phyloP scores from a whole-genome alignment of 116 monocot species.

The Iris pallida region DNA sequence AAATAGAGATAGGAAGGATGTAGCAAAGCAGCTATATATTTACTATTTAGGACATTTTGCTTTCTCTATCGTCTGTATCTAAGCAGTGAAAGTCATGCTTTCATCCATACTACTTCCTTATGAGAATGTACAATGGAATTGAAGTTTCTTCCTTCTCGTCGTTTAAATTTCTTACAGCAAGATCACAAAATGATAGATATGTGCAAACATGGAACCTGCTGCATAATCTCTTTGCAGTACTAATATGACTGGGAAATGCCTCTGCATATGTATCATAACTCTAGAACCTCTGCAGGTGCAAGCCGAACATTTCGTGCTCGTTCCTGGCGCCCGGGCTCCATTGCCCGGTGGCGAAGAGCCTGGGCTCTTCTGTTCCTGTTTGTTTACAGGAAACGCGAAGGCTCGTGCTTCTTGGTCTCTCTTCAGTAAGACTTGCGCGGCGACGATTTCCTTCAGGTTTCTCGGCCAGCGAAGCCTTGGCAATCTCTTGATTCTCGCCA shows the following conservation, averaged over 20 bases:
- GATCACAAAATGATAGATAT: not conserved
- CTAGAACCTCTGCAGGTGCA: conserved; percentile 19
- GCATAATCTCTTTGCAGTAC: not conserved
- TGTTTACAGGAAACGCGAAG: not conserved
- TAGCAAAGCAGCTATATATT: too few species aligned
- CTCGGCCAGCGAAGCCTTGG: not conserved
- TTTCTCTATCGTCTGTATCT: too few species aligned
- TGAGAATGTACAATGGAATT: not conserved
- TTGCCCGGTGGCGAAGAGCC: conserved; percentile 2
- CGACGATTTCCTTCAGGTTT: not conserved
- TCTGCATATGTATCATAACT: not conserved
- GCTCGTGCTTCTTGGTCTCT: not conserved
- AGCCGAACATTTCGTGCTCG: conserved; percentile 7
- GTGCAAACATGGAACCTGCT: not conserved
- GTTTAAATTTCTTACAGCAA: not conserved
- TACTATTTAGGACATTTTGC: too few species aligned
- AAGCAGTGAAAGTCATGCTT: not conserved
- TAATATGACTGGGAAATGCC: not conserved
- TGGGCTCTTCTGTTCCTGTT: conserved; percentile 4
- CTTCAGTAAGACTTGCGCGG: not conserved
- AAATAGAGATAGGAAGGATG: too few species aligned
- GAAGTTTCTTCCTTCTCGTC: too few species aligned
- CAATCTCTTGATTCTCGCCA: not conserved
- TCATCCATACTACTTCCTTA: not conserved
- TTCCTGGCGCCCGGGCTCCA: conserved; percentile 8